Evolutionary conservation across 352 stramenopile species (phyloP), one percentile per base, ranked within the genome.

Genomic region (Phytopythium vexans): DNA sequence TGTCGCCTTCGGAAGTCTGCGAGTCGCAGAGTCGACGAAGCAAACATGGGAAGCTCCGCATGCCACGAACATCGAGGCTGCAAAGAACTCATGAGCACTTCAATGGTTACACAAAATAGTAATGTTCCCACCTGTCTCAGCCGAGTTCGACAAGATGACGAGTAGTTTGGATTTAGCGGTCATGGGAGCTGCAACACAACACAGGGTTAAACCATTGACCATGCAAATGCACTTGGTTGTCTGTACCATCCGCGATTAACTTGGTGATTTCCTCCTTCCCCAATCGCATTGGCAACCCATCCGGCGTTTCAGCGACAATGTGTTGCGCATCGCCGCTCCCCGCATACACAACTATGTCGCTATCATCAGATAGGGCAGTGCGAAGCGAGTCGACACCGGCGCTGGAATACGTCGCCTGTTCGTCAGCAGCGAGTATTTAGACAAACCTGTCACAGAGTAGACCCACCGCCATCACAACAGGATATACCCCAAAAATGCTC

Each of bases 41-140:
- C 83, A 77, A 11, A 90, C 70, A 21, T 78, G 75, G 31, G 65
- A 45, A 15, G 68, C 58, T 10, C 75, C 80, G 37, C 69, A 74
- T 6, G 64, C 64, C 6, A 75, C 66, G 59, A 90, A 57, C 48
- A 84, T 63, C 57, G 68, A 67, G 33, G 72, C 80, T 88, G 47
- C n/a, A 15, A 47, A 31, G 14, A 40, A 54, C 8, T 40, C 8
- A 51, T 38, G 11, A 33, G 4, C 15, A 35, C 39, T 39, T 49
- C 40, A 52, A 33, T 5, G 6, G 43, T 1, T 52, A 41, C 16
- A 35, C 41, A 47, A 37, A 40, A 1, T 10, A 42, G 43, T 53
- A 50, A 49, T 12, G 40, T 10, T 35, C 54, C 50, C 58, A 79
- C 72, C 72, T 59, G 62, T 54, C 40, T 64, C 59, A 43, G 39